phyloP scores from a whole-genome alignment of 2,329 filamentous ascomycete genomes.

The Dactylonectria macrodidyma region DNA sequence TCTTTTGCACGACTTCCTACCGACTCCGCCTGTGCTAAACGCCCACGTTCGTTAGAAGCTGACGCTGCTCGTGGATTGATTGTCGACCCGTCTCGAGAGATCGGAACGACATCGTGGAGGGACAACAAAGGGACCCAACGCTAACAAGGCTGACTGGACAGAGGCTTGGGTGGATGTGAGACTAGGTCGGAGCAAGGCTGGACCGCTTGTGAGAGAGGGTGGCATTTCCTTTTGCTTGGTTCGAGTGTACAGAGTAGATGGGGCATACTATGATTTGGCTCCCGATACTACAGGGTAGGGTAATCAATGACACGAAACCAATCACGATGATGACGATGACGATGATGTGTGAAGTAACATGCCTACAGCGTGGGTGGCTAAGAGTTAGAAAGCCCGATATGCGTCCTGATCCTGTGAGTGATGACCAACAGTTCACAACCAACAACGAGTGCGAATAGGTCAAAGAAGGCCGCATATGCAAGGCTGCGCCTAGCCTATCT shows the following conservation, averaged over 20 bases:
- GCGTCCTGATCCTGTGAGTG: constrained; percentile 1
- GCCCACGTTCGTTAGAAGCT: constrained; percentile 1
- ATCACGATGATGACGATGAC: constrained; percentile 4
- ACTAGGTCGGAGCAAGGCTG: neutral
- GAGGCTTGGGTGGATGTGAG: neutral
- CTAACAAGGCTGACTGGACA: constrained; percentile 3
- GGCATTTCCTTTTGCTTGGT: constrained; percentile 39
- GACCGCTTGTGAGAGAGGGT: constrained; percentile 21
- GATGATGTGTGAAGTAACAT: constrained; percentile 1
- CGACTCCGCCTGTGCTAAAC: constrained; percentile 5
- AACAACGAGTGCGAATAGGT: neutral
- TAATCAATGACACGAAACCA: constrained; percentile 29
- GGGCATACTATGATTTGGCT: constrained; percentile 39
- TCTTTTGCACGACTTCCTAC: neutral
- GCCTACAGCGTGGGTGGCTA: neutral
- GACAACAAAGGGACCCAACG: constrained; percentile 10
- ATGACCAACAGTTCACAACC: constrained; percentile 17
- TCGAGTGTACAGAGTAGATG: constrained; percentile 42
- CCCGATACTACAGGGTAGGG: constrained; percentile 34
- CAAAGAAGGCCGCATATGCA: constrained; percentile 8
- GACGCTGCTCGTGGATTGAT: constrained; percentile 2
- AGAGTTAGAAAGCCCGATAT: neutral
- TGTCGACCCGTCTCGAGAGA: neutral
- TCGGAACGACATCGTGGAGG: neutral
- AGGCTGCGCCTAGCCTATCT: constrained; percentile 3